These are phyloP conservation scores for Trichophyton schoenleinii DNA, from an alignment of 2,329 filamentous ascomycete genomes.

Conservation along the genomic window DNA sequence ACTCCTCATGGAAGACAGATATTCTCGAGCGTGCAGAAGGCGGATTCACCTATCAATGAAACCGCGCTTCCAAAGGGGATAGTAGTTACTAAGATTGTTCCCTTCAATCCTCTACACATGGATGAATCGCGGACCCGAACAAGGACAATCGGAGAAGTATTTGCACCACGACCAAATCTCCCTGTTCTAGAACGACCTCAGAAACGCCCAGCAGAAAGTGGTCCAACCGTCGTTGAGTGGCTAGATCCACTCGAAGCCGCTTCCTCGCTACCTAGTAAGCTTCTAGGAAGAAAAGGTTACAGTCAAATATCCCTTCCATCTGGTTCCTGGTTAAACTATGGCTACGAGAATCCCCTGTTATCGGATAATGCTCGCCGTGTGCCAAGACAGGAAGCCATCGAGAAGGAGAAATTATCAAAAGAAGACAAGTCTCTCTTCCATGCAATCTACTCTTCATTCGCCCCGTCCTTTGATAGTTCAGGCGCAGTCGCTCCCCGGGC, in stretches of 20 bases:
- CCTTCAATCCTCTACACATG: conserved; percentile 29
- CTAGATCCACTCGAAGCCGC: conserved; percentile 31
- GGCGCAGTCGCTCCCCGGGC: conserved; percentile 31
- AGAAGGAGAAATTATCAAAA: conserved; percentile 4
- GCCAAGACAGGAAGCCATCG: neutral
- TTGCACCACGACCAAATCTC: conserved; percentile 28
- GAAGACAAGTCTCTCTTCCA: conserved; percentile 19
- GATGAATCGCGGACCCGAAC: conserved; percentile 21
- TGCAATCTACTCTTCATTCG: conserved; percentile 37
- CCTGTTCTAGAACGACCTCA: conserved; percentile 31
- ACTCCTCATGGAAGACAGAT: conserved; percentile 63
- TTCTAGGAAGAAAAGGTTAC: conserved; percentile 30
- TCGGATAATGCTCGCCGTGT: neutral
- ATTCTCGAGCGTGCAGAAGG: conserved; percentile 66
- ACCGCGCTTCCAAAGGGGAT: conserved; percentile 62
- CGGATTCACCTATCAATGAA: conserved; percentile 42
- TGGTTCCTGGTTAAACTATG: conserved; percentile 35
- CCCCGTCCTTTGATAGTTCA: conserved; percentile 35
- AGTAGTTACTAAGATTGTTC: conserved; percentile 53
- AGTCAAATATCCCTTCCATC: conserved; percentile 29
- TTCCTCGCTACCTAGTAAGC: conserved; percentile 23
- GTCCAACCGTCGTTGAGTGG: conserved; percentile 25
- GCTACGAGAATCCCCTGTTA: conserved; percentile 10
- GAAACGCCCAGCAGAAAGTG: conserved; percentile 23
- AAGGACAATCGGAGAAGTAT: conserved; percentile 35